Evolutionary conservation across 139 green algal genomes (phyloP).

Genomic region (Chlorella sp.): DNA sequence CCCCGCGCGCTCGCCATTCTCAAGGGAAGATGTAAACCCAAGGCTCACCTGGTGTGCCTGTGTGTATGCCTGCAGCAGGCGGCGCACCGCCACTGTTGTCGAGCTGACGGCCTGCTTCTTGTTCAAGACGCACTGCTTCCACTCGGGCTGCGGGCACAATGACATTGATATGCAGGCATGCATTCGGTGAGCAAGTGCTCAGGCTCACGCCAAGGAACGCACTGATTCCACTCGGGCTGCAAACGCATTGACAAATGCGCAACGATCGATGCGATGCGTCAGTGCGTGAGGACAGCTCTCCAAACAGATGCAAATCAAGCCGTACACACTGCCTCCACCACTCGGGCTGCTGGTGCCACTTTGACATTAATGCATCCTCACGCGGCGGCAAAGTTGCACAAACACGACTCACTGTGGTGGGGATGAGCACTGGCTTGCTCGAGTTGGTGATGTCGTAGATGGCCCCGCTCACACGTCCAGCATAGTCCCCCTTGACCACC

Average conservation of each 20-base stretch:
- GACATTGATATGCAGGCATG: neutral
- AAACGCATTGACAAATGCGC: neutral
- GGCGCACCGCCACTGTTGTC: slow-evolving; percentile 24
- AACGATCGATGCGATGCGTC: too few species aligned
- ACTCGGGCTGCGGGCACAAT: slow-evolving; percentile 20
- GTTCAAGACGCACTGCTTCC: slow-evolving; percentile 39
- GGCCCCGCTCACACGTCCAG: slow-evolving; percentile 48
- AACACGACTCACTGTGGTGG: slow-evolving; percentile 20
- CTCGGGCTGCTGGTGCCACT: neutral
- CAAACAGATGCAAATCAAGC: neutral
- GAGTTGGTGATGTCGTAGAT: slow-evolving; percentile 52
- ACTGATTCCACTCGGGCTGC: neutral
- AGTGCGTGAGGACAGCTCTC: too few species aligned
- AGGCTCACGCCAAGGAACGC: neutral
- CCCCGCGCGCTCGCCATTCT: neutral
- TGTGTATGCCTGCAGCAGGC: slow-evolving; percentile 36
- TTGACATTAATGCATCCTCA: neutral
- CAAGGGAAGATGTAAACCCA: neutral
- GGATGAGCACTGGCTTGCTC: slow-evolving; percentile 23
- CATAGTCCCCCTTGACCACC: slow-evolving; percentile 57
- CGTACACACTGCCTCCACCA: too few species aligned
- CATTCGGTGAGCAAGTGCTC: neutral
- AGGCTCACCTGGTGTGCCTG: slow-evolving; percentile 27
- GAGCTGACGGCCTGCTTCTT: neutral
- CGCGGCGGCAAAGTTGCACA: neutral